Conservation (phyloP, 1,284 basidiomycete genomes). For the Boletus sp. region DNA sequence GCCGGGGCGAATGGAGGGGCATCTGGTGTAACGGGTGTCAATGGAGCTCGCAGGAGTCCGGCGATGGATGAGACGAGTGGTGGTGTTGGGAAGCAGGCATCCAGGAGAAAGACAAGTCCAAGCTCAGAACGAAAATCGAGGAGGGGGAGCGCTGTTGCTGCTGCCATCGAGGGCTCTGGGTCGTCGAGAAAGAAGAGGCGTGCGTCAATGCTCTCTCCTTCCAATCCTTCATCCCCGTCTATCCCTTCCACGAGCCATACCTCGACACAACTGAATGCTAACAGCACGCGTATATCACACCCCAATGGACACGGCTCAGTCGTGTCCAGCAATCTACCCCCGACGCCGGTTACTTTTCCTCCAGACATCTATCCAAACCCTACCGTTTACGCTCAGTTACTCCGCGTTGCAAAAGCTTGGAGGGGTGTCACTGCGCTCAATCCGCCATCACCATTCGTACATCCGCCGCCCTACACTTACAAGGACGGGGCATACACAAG, state of each 20-base stretch:
- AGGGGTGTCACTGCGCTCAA: conserved; percentile 67
- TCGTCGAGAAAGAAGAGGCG: conserved; percentile 47
- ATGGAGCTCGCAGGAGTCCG: conserved; percentile 21
- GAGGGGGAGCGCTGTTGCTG: conserved; percentile 42
- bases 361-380: conserved; percentile 42
- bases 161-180: conserved; percentile 42
- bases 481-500: conserved; percentile 26
- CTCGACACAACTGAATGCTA: conserved; percentile 18
- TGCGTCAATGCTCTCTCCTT: conserved; percentile 40
- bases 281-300: conserved; percentile 25
- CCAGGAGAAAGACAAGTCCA: conserved; percentile 45
- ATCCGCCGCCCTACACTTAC: conserved; percentile 31
- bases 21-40: conserved; percentile 14
- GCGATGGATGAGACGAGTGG: conserved; percentile 21
- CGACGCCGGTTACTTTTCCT: conserved; percentile 44
- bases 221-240: conserved; percentile 27
- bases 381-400: conserved; percentile 56
- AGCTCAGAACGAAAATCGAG: conserved; percentile 52
- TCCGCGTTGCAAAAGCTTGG: conserved; percentile 66
- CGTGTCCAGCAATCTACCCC: conserved; percentile 33
- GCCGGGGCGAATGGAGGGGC: conserved; percentile 27
- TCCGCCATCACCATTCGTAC: conserved; percentile 30
- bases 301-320: conserved; percentile 19
- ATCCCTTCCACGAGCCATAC: conserved; percentile 22
- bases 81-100: conserved; percentile 26